Evolutionary conservation across 371 early-diverging fungal species (phyloP).

Genomic region (Haplosporangium sp.): DNA sequence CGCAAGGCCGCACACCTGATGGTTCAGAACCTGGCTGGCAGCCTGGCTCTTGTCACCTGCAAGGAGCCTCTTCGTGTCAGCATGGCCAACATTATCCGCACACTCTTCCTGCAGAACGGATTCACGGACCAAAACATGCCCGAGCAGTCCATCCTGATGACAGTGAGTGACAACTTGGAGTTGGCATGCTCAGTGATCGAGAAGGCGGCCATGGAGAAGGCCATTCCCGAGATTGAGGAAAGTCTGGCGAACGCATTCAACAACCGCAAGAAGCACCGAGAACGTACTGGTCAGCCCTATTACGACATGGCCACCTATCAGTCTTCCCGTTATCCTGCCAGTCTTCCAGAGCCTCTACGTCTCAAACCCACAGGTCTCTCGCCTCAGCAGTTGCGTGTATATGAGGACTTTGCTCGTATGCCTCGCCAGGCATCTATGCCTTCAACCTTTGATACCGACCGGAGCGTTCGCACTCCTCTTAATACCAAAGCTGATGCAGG

Average conservation of each 20-base stretch:
- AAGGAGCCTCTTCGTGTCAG: conserved; percentile 93
- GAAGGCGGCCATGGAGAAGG: conserved; percentile 93
- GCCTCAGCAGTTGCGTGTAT: conserved; percentile 79
- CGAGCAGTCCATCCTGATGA: conserved; percentile 81
- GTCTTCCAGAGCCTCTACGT: conserved; percentile 86
- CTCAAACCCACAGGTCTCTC: conserved; percentile 85
- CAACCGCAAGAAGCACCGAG: conserved; percentile 87
- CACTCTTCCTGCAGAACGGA: conserved; percentile 83
- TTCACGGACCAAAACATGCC: conserved; percentile 82
- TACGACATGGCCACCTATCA: conserved; percentile 85
- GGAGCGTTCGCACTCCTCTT: conserved; percentile 47
- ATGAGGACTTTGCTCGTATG: conserved; percentile 69
- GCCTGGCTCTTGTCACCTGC: conserved; percentile 90
- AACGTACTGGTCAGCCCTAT: conserved; percentile 89
- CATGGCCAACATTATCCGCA: conserved; percentile 82
- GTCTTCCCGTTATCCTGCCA: conserved; percentile 79
- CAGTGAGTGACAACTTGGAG: conserved; percentile 92
- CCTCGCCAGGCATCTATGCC: conserved; percentile 35
- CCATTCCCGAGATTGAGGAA: conserved; percentile 88
- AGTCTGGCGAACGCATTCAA: conserved; percentile 73
- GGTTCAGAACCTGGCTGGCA: conserved; percentile 88
- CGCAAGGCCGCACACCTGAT: conserved; percentile 93
- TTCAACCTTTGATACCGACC: conserved; percentile 43
- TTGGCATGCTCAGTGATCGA: conserved; percentile 92
- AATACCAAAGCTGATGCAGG: conserved; percentile 55